Evolutionary conservation across 768 basidiomycete species (phyloP), one percentile per base, ranked within the genome.

Genomic region (Suillus variegatus): DNA sequence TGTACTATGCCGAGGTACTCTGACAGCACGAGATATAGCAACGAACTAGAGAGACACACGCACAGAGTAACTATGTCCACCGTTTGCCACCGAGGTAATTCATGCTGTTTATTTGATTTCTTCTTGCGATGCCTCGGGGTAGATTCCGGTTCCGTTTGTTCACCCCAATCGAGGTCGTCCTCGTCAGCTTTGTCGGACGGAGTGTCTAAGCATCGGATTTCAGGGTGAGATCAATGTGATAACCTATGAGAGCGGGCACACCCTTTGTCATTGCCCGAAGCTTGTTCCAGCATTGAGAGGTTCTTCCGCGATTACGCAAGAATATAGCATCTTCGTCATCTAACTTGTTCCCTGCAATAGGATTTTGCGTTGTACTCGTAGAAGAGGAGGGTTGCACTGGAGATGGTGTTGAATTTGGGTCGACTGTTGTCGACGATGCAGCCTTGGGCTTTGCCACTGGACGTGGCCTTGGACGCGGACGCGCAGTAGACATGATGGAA

Each of bases 261-360:
- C 92, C 83, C 74, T 86, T 86, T 54, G 81, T 82, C 16, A 83
- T 75, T 71, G 85, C 78, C 32, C 87, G 83, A 49, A 93, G 74
- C 64, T 82, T 82, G 71, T 80, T 85, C 89, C 91, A 92, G 4
- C 82, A 78, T 61, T 82, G 77, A 5, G 79, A 72, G 6, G 85
- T 85, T 60, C 90, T 80, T 65, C 83, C 83, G 52, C 77, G 80
- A 73, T 92, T 94, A 60, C 84, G 84, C 70, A 92, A 84, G 69
- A 93, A 93, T 74, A 86, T 79, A 18, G 84, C 86, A 74, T 93
- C 91, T 60, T 85, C 86, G 64, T 92, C 88, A 13, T 84, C 74
- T 75, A 52, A 55, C 64, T 67, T 47, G 63, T 66, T 41, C 62
- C 61, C 61, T 68, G 63, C 14, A 13, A 44, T 41, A 28, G 69